Conservation (phyloP, 139 green algal species). For the Closterium sp. region DNA sequence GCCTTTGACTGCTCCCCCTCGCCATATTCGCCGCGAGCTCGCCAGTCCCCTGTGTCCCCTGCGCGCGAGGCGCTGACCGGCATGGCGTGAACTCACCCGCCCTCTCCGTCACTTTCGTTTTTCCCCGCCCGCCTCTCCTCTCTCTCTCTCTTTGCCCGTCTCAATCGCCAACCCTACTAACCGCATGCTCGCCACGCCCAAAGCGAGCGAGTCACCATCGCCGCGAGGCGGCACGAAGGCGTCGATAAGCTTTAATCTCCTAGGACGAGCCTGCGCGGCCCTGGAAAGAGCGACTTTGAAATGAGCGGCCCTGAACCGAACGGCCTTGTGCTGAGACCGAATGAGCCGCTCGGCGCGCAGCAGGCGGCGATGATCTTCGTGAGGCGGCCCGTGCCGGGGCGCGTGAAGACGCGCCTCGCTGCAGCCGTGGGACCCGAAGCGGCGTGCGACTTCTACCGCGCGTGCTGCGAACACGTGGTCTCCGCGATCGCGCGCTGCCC, state of each 20-base stretch:
- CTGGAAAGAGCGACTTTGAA: neutral
- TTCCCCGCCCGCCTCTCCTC: too few relatives aligned
- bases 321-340: neutral
- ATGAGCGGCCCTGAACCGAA: neutral
- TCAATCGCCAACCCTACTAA: neutral
- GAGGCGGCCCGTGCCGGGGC: conserved; percentile 58
- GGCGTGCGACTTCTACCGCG: conserved; percentile 62
- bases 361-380: conserved; percentile 62
- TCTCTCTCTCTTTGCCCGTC: neutral
- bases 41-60: too few relatives aligned
- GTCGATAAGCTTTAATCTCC: too few relatives aligned
- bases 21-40: too few relatives aligned
- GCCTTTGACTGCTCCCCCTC: too few relatives aligned
- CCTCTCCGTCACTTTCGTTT: too few relatives aligned
- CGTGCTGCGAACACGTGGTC: conserved; percentile 60
- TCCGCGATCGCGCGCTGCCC: neutral
- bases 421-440: conserved; percentile 49
- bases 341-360: neutral
- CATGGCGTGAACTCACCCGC: too few relatives aligned
- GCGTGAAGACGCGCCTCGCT: conserved; percentile 72
- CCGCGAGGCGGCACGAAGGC: too few relatives aligned
- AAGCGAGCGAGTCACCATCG: neutral
- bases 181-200: neutral
- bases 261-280: too few relatives aligned
- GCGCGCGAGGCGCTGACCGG: too few relatives aligned